Conservation (phyloP, 1,284 basidiomycete species). For the Ustilago curta region DNA sequence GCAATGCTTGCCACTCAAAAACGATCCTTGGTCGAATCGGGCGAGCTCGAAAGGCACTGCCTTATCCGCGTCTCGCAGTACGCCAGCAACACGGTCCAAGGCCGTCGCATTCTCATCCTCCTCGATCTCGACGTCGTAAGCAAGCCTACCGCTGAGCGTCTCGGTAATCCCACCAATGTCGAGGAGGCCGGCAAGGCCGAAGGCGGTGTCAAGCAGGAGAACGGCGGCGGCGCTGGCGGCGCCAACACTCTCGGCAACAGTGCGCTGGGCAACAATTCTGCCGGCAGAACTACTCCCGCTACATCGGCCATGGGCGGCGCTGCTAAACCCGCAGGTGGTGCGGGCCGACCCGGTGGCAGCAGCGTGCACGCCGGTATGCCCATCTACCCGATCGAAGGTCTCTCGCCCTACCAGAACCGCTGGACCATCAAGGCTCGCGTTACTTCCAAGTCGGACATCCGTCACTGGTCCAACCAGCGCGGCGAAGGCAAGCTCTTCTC, state of each 20-base stretch:
- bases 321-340: slow-evolving; percentile 21
- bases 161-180: slow-evolving; percentile 62
- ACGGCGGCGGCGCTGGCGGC: slow-evolving; percentile 12
- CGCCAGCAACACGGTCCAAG: slow-evolving; percentile 86
- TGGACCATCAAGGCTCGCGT: slow-evolving; percentile 96
- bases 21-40: slow-evolving; percentile 80
- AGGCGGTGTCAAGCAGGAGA: slow-evolving; percentile 44
- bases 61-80: slow-evolving; percentile 82
- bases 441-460: slow-evolving; percentile 88
- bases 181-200: slow-evolving; percentile 43
- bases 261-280: slow-evolving; percentile 35
- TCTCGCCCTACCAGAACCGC: slow-evolving; percentile 97
- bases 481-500: slow-evolving; percentile 97
- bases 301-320: slow-evolving; percentile 41
- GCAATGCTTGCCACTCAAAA: slow-evolving; percentile 95
- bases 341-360: slow-evolving; percentile 47
- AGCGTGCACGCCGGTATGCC: slow-evolving; percentile 65
- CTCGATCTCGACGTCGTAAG: slow-evolving; percentile 75
- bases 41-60: slow-evolving; percentile 79
- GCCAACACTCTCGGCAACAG: slow-evolving; percentile 35
- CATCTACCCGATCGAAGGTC: slow-evolving; percentile 88
- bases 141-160: slow-evolving; percentile 44
- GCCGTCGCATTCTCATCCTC: slow-evolving; percentile 84
- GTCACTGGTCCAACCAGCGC: slow-evolving; percentile 86
- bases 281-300: slow-evolving; percentile 46